These are phyloP conservation scores for Citrus sp. DNA, from an alignment of 345 rosid genomes.

Conservation along the genomic window DNA sequence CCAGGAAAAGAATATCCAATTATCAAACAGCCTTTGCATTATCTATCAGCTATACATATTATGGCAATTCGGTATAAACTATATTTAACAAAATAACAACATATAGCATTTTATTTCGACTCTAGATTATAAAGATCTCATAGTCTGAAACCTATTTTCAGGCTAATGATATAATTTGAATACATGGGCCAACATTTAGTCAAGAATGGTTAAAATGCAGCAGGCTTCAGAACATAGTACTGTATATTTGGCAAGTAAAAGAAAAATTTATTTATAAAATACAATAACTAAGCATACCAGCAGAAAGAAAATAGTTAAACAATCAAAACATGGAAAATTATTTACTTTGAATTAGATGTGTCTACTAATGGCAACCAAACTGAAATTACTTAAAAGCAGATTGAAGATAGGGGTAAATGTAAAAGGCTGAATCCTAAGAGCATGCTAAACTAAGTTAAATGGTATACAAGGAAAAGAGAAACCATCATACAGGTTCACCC, in stretches of 20 bases:
- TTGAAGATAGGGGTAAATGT: not conserved
- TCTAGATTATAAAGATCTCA: not conserved
- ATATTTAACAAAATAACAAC: not conserved
- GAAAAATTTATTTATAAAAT: not conserved
- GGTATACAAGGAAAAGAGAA: slow-evolving; percentile 5
- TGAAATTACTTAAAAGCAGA: not conserved
- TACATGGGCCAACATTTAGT: not conserved
- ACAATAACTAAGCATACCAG: slow-evolving; percentile 3
- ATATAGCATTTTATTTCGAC: not conserved
- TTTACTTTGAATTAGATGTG: not conserved
- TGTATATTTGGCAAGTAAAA: not conserved
- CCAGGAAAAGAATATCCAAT: not conserved
- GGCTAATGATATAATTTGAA: not conserved
- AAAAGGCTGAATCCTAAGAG: not conserved
- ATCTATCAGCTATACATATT: not conserved
- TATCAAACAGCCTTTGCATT: not conserved
- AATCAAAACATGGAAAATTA: not conserved
- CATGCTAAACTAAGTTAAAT: not conserved
- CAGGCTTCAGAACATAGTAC: not conserved
- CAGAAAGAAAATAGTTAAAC: not conserved
- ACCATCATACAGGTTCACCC: slow-evolving; percentile 23
- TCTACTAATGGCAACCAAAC: not conserved
- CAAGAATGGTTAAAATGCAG: not conserved
- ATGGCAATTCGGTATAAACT: not conserved
- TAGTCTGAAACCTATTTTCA: not conserved